phyloP scores from a whole-genome alignment of 176 grass and related monocot species.

The Oryza officinalis region DNA sequence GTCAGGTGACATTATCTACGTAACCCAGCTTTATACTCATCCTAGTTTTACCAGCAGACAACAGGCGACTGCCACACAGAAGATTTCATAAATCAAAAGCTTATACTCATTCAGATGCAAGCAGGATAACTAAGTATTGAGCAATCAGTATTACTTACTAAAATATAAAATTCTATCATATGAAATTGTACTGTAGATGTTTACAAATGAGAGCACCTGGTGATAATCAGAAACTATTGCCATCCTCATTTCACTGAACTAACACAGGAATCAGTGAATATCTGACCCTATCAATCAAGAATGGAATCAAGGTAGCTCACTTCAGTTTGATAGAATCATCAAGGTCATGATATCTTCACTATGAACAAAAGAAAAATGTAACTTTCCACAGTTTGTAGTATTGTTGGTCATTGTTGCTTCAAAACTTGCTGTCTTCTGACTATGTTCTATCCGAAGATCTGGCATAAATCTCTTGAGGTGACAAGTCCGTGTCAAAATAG shows the following conservation, averaged over 20 bases:
- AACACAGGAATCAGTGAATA: background rate
- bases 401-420: background rate
- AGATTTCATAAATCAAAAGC: background rate
- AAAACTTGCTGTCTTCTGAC: background rate
- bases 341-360: conserved; percentile 6
- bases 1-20: background rate
- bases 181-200: background rate
- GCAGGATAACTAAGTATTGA: background rate
- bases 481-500: background rate
- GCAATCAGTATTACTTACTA: background rate
- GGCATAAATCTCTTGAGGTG: background rate
- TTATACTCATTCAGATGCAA: too few species aligned
- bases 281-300: background rate
- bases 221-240: background rate
- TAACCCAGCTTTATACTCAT: too few species aligned
- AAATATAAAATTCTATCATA: background rate
- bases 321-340: background rate
- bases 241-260: background rate
- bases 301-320: background rate
- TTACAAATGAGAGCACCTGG: conserved; percentile 8
- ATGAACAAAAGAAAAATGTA: background rate
- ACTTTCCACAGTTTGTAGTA: background rate
- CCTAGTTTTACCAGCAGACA: background rate
- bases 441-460: background rate
- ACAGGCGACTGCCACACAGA: background rate